Percentiles rank a stretch among this genome's conserved stretches.
Evolutionary conservation across 2,329 filamentous ascomycete genomes (phyloP).

Genomic region (Alternaria longipes): DNA sequence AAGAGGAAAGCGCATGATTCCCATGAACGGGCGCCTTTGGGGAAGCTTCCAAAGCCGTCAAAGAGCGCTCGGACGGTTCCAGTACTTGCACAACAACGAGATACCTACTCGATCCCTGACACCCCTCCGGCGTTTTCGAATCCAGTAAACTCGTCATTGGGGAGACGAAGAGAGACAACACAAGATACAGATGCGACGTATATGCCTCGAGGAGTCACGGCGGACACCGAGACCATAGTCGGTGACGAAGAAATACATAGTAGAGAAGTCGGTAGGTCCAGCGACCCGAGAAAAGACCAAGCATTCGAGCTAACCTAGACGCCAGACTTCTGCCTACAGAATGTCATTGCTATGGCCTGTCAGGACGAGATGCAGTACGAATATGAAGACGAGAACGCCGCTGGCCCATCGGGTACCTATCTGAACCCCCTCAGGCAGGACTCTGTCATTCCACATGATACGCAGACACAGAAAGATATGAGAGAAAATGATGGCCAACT

Average conservation of each 20-base stretch:
- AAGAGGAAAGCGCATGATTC: slow-evolving; percentile 18
- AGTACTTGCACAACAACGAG: not conserved
- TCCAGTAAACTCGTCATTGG: not conserved
- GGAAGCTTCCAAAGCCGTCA: slow-evolving; percentile 17
- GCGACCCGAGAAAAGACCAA: not conserved
- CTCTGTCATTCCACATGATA: slow-evolving; percentile 17
- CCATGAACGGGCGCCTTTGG: slow-evolving; percentile 3
- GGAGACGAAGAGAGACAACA: not conserved
- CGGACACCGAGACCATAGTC: slow-evolving; percentile 18
- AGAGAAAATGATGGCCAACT: not conserved
- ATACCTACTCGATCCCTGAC: slow-evolving; percentile 12
- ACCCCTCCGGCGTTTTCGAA: slow-evolving; percentile 3
- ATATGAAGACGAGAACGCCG: not conserved
- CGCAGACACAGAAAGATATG: not conserved
- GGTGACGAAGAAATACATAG: slow-evolving; percentile 10
- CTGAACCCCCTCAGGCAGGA: slow-evolving; percentile 15
- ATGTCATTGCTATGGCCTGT: not conserved
- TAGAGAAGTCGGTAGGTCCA: slow-evolving; percentile 11
- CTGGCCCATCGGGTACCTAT: slow-evolving; percentile 25
- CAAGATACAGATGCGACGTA: slow-evolving; percentile 11
- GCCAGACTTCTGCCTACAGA: not conserved
- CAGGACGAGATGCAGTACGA: not conserved
- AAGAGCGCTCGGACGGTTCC: not conserved
- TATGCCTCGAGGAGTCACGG: slow-evolving; percentile 9
- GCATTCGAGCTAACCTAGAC: not conserved